These are phyloP conservation scores for Botrytis porri DNA, from an alignment of 2,329 filamentous ascomycete species.

Conservation along the genomic window DNA sequence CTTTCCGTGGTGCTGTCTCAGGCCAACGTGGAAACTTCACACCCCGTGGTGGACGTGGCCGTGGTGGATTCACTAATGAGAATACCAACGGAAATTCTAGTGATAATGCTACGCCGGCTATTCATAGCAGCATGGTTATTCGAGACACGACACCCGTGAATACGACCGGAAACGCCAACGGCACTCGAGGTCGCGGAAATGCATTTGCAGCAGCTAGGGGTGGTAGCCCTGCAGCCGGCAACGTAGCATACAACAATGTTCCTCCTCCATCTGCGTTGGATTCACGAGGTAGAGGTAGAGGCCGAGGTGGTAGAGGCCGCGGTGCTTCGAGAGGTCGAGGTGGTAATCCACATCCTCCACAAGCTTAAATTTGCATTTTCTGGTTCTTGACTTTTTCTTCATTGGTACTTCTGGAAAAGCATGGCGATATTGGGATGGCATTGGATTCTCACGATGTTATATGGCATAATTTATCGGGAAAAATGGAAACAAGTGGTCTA, in stretches of 20 bases:
- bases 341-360: constrained; percentile 16
- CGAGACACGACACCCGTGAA: constrained; percentile 25
- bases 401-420: constrained; percentile 5
- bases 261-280: constrained; percentile 60
- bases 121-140: constrained; percentile 32
- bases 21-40: constrained; percentile 18
- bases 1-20: constrained; percentile 54
- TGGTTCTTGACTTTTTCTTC: constrained; percentile 1
- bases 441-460: not conserved
- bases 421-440: constrained; percentile 5
- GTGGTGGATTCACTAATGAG: constrained; percentile 36
- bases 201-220: constrained; percentile 30
- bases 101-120: constrained; percentile 30
- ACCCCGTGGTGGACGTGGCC: constrained; percentile 32
- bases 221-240: constrained; percentile 20
- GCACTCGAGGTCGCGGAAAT: constrained; percentile 27
- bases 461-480: not conserved
- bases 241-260: constrained; percentile 51
- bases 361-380: constrained; percentile 14
- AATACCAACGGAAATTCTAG: constrained; percentile 15
- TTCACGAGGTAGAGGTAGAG: constrained; percentile 40
- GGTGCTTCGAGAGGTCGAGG: constrained; percentile 30
- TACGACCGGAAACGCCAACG: constrained; percentile 25
- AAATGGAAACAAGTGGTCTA: not conserved
- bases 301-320: constrained; percentile 36